Evolutionary conservation across 2,329 filamentous ascomycete species (phyloP).

Genomic region (Sclerotinia spermophila): DNA sequence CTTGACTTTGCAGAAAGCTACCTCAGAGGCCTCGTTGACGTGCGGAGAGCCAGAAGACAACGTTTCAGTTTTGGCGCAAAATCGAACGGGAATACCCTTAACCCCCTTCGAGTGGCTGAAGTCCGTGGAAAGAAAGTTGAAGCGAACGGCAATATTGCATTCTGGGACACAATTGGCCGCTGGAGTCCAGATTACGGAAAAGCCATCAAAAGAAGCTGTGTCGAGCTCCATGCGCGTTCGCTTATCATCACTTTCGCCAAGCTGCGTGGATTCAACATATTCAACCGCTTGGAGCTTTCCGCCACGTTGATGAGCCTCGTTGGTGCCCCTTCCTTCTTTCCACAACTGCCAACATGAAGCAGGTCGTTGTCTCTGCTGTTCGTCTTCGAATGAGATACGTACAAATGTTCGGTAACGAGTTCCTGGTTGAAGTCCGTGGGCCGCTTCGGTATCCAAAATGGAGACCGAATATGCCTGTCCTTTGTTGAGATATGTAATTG

Average conservation of each 20-base stretch:
- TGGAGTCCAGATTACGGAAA: constrained; percentile 85
- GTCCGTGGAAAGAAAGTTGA: constrained; percentile 97
- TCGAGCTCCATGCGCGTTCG: constrained; percentile 68
- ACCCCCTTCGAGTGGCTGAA: constrained; percentile 99
- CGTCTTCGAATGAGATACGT: constrained; percentile 95
- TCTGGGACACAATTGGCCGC: constrained; percentile 65
- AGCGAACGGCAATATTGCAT: constrained; percentile 84
- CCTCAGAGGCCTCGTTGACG: constrained; percentile 56
- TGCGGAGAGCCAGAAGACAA: constrained; percentile 51
- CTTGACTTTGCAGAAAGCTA: constrained; percentile 95
- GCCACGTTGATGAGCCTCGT: constrained; percentile 89
- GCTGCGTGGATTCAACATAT: constrained; percentile 69
- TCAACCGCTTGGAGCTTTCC: constrained; percentile 93
- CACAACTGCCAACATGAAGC: constrained; percentile 83
- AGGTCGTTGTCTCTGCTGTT: constrained; percentile 82
- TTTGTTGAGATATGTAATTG: constrained; percentile 97
- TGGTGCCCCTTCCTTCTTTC: constrained; percentile 96
- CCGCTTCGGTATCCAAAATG: constrained; percentile 71
- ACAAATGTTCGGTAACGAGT: constrained; percentile 84
- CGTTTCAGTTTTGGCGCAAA: constrained; percentile 85
- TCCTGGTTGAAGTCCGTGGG: constrained; percentile 54
- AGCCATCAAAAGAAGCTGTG: constrained; percentile 84
- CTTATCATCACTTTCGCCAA: constrained; percentile 60
- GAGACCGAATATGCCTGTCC: constrained; percentile 89
- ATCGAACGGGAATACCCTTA: constrained; percentile 89